Conservation (phyloP, 805 yeast genomes). For the Metschnikowia sp. region DNA sequence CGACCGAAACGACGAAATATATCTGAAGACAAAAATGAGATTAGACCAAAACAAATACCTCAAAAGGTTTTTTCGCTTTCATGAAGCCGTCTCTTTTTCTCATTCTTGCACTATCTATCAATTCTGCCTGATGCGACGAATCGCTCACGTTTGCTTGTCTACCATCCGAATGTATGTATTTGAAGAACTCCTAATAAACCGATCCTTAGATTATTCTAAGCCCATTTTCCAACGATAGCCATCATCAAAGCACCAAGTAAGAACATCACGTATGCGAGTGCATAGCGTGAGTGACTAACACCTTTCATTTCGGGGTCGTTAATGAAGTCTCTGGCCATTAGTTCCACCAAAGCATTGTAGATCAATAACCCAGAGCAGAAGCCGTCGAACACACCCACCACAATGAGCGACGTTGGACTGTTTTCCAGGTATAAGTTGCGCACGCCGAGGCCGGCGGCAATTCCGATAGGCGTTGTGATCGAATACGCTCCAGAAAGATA, state of each 20-base stretch:
- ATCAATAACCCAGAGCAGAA: constrained; percentile 75
- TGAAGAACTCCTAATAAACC: too few relatives aligned
- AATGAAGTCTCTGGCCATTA: constrained; percentile 75
- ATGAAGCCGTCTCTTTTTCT: too few relatives aligned
- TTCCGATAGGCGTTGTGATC: constrained; percentile 67
- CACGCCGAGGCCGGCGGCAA: constrained; percentile 77
- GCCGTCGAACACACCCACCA: constrained; percentile 72
- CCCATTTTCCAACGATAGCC: constrained; percentile 79
- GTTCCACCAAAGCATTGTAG: constrained; percentile 74
- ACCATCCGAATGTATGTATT: too few relatives aligned
- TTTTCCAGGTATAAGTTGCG: constrained; percentile 59
- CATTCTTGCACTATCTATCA: too few relatives aligned
- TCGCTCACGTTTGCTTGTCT: too few relatives aligned
- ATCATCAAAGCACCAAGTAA: constrained; percentile 70
- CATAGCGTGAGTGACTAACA: constrained; percentile 49
- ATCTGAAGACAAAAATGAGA: too few relatives aligned
- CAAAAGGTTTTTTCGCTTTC: too few relatives aligned
- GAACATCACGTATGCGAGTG: constrained; percentile 51
- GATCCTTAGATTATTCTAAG: constrained; percentile 24
- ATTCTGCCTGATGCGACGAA: too few relatives aligned
- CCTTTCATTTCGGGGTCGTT: constrained; percentile 60
- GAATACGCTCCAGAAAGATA: constrained; percentile 14
- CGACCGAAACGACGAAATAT: too few relatives aligned
- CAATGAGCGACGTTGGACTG: constrained; percentile 54
- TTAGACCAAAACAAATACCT: too few relatives aligned